Base-by-base conservation (phyloP, 2,329 filamentous ascomycete species). In the Ascosphaera acerosa region DNA sequence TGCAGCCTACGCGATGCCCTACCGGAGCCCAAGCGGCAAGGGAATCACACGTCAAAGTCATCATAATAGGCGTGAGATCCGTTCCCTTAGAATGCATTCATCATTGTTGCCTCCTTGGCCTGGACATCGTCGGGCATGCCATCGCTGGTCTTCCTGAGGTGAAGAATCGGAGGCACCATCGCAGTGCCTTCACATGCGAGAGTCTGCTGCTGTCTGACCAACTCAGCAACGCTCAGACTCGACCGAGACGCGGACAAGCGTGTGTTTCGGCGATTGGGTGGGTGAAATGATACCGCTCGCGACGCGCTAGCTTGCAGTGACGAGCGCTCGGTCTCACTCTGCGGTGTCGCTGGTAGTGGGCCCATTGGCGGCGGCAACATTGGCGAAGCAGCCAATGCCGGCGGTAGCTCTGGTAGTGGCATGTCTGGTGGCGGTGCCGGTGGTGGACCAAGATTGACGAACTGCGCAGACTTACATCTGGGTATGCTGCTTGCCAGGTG, bases 341-440 rank as follows among this genome's bases (percentile, higher is more conserved):
- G n/a, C n/a, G n/a, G n/a, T n/a, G 22, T 25, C n/a, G 14, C 16
- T 4, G 18, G 30, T 12, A 22, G 14, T 9, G 30, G 22, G 19
- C 17, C 30, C 10, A 33, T 30, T 12, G 31, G 31, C 16, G 33
- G 34, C 4, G 32, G 18, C 15, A 30, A 19, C 2, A 34, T 16
- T 17, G 9, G 12, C n/a, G 16, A 12, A 9, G 27, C 27, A 29
- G 4, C 6, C 14, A 17, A 10, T 31, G 25, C 32, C 10, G 36
- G 29, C 10, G 43, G 43, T 6, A 44, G 35, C 27, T 38, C 37
- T 5, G 43, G 43, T 3, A 46, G 35, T 6, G 43, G 43, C n/a
- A 38, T 41, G 29, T 42, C 35, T 15, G 43, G 43, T 6, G 43
- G 43, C 7, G 43, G 43, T 3, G 42, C 39, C 4, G 38, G 37